Base-by-base conservation (phyloP, 495 filamentous ascomycete species). In the Podospora anserina region DNA sequence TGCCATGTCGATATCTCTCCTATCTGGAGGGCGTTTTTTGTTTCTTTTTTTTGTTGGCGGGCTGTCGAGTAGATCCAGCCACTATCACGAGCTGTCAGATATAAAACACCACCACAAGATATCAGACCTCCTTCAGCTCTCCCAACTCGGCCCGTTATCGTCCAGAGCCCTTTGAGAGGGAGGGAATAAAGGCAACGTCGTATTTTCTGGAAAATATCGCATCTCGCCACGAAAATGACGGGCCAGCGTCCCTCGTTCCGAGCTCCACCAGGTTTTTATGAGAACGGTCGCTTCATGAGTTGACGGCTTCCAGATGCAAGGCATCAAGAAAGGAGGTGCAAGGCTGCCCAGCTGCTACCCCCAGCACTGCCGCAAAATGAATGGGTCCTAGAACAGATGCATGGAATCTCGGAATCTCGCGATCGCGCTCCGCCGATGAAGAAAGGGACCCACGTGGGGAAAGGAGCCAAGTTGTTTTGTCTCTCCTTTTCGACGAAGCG, bases 221-320 rank as follows among this genome's bases (percentile, higher is more conserved):
- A 66, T 19, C 68, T 44, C 55, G 56, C 26, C 44, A 44, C 56
- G 26, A 57, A 49, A 61, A 32, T 39, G 61, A 30, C 65, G 61
- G 65, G 67, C 61, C 69, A 26, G 55, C 28, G 49, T 72, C 27
- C 67, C 68, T 44, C 44, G 63, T 66, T 44, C 65, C 69, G 65
- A 68, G 69, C 57, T 66, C 69, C 69, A 65, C 65, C 57, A 16
- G n/a, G 20, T 55, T 68, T 65, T 68, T 61, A 62, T 70, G 69
- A 67, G 20, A n/a, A 44, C 63, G 61, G 26, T 49, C 39, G 39
- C 39, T 49, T 49, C 39, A 13, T 28, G 13, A 23, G 18, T 19
- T 11, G 6, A 58, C 55, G 55, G 61, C 61, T 63, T 63, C 61
- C 30, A 63, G 34, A 39, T 30, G 27, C 55, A 39, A 63, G 28